Evolutionary conservation across 2,329 filamentous ascomycete species (phyloP).

Genomic region (Corynespora cassiicola): DNA sequence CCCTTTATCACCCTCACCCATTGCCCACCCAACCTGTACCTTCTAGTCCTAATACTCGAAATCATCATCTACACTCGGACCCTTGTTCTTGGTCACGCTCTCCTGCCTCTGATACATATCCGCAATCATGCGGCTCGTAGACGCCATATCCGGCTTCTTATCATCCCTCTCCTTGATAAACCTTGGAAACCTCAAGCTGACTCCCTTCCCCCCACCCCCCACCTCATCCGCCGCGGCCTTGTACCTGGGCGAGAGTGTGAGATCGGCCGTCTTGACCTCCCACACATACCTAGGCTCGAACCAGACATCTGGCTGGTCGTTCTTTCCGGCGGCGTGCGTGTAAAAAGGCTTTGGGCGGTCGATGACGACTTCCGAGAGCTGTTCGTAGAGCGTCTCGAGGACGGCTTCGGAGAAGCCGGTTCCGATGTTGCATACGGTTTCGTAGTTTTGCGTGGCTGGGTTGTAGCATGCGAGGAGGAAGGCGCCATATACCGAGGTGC

Average conservation of each 20-base stretch:
- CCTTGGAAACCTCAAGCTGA: constrained; percentile 87
- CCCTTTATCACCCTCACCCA: background rate
- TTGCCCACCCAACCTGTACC: no score
- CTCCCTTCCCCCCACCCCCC: constrained; percentile 73
- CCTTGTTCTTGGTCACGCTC: constrained; percentile 84
- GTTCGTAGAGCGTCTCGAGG: constrained; percentile 82
- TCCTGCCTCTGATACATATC: constrained; percentile 99
- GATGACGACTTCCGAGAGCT: constrained; percentile 79
- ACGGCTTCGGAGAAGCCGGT: constrained; percentile 96
- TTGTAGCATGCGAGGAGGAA: constrained; percentile 97
- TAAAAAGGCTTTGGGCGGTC: constrained; percentile 95
- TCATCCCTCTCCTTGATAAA: constrained; percentile 94
- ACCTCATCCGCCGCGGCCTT: constrained; percentile 87
- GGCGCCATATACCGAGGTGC: constrained; percentile 92
- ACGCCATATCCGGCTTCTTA: constrained; percentile 94
- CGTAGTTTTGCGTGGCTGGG: constrained; percentile 77
- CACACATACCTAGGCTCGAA: constrained; percentile 94
- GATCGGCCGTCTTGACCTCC: constrained; percentile 96
- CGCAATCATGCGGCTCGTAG: constrained; percentile 81
- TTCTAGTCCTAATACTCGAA: constrained; percentile 93
- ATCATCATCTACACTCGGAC: constrained; percentile 89
- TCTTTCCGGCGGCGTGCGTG: constrained; percentile 78
- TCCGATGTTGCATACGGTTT: constrained; percentile 97
- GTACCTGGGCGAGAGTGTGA: constrained; percentile 91
- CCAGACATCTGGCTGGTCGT: constrained; percentile 98